Base-by-base conservation (phyloP, 202 grass and related monocot species). In the Schoenoplectus tabernaemontani region DNA sequence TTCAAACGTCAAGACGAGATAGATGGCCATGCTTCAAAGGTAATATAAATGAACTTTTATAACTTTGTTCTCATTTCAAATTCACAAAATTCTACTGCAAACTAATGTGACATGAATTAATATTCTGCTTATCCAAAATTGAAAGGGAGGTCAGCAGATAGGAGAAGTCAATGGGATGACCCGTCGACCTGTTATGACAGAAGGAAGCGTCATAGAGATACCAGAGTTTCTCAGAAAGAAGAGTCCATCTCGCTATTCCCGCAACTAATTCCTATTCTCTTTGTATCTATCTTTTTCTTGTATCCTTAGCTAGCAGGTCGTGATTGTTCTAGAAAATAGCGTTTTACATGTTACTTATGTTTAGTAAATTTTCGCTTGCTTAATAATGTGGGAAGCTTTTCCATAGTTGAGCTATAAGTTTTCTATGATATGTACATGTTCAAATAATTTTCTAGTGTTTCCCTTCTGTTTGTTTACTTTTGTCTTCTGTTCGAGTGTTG, bases 1-100 rank as follows among this genome's bases (percentile, higher is more conserved):
- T 99, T 99, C 57, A 99, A 94, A 84, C 86, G 88, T 26, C 92
- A 96, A 66, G 96, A 93, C 19, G 96, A 96, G 83, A 67, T 66
- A 30, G 96, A 92, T 83, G 79, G 71, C 62, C 88, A 42, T 37
- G 42, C 84, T 39, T 80, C 83, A 76, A 92, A 89, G 90, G 96
- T 98, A 85, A 47, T 51, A 26, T 24, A 44, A 61, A 7, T 78
- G 9, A 78, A 44, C 44, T 28, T 28, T 28, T 28, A 38, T 9
- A 26, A 28, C 28, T 28, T 28, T 42, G 47, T 43, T 54, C 4
- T 53, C 70, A 54, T 16, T 34, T 75, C 5, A 54, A 74, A 54
- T 75, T 11, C 28, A 54, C 44, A 56, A 36, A 34, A 37, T 37
- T 76, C 11, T 43, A 20, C 17, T 20, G 28, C 30, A 76, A 76